These are phyloP conservation scores for Xylaria sp. DNA, from an alignment of 2,329 filamentous ascomycete genomes.

Conservation along the genomic window DNA sequence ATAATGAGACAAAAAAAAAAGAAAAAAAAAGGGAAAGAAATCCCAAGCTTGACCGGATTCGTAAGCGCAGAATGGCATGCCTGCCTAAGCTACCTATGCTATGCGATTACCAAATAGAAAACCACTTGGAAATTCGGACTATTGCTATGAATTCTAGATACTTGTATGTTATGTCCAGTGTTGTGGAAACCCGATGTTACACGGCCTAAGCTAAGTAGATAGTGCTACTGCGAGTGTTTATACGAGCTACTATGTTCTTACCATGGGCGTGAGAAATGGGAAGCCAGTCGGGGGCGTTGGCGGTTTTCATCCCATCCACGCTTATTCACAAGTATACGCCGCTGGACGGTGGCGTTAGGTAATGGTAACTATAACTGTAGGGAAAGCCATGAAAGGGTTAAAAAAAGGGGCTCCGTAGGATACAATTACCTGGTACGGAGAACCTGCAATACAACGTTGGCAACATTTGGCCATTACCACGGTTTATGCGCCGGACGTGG, in stretches of 20 bases:
- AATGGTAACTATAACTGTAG: background rate
- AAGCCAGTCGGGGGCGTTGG: background rate
- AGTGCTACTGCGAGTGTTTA: background rate
- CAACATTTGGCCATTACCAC: slow-evolving; percentile 10
- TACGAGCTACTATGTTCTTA: slow-evolving; percentile 3
- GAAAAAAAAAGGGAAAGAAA: background rate
- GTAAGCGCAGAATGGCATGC: background rate
- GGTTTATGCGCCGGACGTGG: background rate
- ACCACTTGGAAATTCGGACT: too few relatives aligned
- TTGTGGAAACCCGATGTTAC: slow-evolving; percentile 28
- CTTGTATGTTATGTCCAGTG: background rate
- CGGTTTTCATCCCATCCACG: background rate
- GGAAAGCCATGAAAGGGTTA: background rate
- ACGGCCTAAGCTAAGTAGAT: slow-evolving; percentile 4
- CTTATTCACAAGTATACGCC: background rate
- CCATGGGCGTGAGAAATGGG: background rate
- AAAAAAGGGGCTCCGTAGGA: background rate
- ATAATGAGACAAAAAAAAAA: too few relatives aligned
- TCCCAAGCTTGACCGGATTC: background rate
- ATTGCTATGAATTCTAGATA: background rate
- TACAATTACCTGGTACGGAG: slow-evolving; percentile 6
- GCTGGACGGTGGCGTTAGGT: slow-evolving; percentile 5
- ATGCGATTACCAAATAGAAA: background rate
- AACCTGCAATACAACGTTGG: slow-evolving; percentile 9
- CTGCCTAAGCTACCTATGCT: background rate